Conservation (phyloP, 2,329 filamentous ascomycete species). For the Herpotrichia juniperi region DNA sequence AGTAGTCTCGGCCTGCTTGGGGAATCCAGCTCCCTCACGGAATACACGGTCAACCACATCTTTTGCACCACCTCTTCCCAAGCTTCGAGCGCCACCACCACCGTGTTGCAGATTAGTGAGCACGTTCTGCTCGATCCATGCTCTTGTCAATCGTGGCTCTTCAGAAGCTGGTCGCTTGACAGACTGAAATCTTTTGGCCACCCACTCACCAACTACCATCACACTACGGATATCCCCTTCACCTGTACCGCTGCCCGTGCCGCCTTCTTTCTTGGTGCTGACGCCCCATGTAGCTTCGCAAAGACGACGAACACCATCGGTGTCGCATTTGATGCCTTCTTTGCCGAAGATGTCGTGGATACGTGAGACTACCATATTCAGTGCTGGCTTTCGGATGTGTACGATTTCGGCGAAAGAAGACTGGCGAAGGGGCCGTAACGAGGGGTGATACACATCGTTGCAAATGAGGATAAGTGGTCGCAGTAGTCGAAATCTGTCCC, state of each 20-base stretch:
- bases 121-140: constrained; percentile 78
- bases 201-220: constrained; percentile 89
- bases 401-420: constrained; percentile 87
- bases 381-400: constrained; percentile 84
- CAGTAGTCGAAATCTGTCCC: constrained; percentile 85
- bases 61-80: constrained; percentile 73
- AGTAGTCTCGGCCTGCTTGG: constrained; percentile 59
- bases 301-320: constrained; percentile 83
- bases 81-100: constrained; percentile 71
- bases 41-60: constrained; percentile 82
- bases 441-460: constrained; percentile 95
- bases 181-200: constrained; percentile 70
- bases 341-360: constrained; percentile 85
- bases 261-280: constrained; percentile 70
- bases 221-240: constrained; percentile 80
- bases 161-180: constrained; percentile 43
- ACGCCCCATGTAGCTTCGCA: constrained; percentile 87
- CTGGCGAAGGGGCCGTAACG: constrained; percentile 83
- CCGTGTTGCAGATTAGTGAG: constrained; percentile 71
- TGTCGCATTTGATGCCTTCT: constrained; percentile 87
- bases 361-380: constrained; percentile 83
- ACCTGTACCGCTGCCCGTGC: constrained; percentile 64
- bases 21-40: constrained; percentile 78
- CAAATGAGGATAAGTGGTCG: constrained; percentile 92
- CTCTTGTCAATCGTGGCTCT: constrained; percentile 65